A percentile compares a stretch with the other conserved stretches of the same genome.
These are phyloP conservation scores for Vigna mungo DNA, from an alignment of 306 rosid genomes.

Conservation along the genomic window DNA sequence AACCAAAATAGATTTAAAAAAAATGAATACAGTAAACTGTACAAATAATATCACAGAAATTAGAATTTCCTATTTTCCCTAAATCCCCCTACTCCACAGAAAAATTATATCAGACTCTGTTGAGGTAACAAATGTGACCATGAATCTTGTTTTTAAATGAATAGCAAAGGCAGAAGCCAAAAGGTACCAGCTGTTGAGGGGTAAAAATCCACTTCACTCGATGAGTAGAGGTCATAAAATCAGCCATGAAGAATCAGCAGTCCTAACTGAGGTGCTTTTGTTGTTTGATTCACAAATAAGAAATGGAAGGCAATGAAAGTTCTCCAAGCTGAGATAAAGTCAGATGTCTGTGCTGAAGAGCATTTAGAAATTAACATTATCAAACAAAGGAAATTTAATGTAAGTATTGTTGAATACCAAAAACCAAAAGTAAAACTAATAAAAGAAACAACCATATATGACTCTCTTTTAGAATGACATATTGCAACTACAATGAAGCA, in stretches of 20 bases:
- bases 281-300: background rate
- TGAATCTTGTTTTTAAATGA: constrained; percentile 33
- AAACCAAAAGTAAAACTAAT: background rate
- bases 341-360: constrained; percentile 30
- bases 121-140: background rate
- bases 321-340: constrained; percentile 19
- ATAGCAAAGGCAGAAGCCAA: constrained; percentile 15
- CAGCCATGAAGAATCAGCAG: constrained; percentile 66
- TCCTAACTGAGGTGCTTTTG: background rate
- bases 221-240: constrained; percentile 89
- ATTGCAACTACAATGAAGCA: background rate
- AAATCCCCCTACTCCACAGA: background rate
- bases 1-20: constrained; percentile 25
- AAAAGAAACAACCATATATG: background rate
- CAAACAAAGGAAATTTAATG: background rate
- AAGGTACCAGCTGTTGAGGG: constrained; percentile 74
- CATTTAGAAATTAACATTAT: background rate
- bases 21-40: background rate
- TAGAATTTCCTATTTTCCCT: constrained; percentile 21
- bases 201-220: constrained; percentile 85
- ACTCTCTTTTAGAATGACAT: background rate
- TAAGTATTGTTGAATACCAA: background rate
- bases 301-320: background rate
- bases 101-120: constrained; percentile 9
- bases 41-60: constrained; percentile 12